Evolutionary conservation across 2,329 filamentous ascomycete genomes (phyloP).

Genomic region (Balansia obtecta): DNA sequence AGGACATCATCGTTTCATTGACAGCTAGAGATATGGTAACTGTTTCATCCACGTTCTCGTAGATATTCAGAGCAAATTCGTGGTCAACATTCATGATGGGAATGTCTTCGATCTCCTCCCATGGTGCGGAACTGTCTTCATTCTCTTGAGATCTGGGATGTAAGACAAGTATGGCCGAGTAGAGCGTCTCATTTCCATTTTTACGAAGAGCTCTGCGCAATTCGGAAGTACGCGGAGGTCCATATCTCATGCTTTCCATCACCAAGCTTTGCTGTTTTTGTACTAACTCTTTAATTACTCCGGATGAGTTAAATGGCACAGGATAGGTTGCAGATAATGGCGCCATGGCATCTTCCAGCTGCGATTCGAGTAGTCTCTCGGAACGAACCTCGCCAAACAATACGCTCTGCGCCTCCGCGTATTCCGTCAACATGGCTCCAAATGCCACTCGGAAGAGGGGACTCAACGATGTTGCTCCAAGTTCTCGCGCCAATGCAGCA

Average conservation of each 20-base stretch:
- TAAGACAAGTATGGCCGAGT: slow-evolving; percentile 14
- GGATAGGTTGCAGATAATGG: not conserved
- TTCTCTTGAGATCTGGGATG: slow-evolving; percentile 8
- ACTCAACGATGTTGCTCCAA: not conserved
- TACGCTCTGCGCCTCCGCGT: not conserved
- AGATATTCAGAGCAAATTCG: slow-evolving; percentile 26
- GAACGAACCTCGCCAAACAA: not conserved
- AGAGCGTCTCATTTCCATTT: slow-evolving; percentile 10
- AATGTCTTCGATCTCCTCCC: slow-evolving; percentile 2
- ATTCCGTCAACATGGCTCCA: not conserved
- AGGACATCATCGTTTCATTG: not conserved
- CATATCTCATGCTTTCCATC: not conserved
- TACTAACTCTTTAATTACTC: not conserved
- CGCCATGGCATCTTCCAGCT: not conserved
- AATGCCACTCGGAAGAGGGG: not conserved
- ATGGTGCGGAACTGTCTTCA: not conserved
- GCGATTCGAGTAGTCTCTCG: not conserved
- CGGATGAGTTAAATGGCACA: not conserved
- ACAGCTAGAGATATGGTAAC: not conserved
- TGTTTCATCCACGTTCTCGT: slow-evolving; percentile 9
- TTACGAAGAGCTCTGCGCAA: slow-evolving; percentile 12
- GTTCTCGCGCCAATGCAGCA: not conserved
- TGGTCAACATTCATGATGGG: slow-evolving; percentile 25
- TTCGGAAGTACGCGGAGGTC: slow-evolving; percentile 11
- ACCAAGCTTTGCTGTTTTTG: not conserved